These are phyloP conservation scores for Candida multigemmis DNA, from an alignment of 805 yeast species.

Conservation along the genomic window DNA sequence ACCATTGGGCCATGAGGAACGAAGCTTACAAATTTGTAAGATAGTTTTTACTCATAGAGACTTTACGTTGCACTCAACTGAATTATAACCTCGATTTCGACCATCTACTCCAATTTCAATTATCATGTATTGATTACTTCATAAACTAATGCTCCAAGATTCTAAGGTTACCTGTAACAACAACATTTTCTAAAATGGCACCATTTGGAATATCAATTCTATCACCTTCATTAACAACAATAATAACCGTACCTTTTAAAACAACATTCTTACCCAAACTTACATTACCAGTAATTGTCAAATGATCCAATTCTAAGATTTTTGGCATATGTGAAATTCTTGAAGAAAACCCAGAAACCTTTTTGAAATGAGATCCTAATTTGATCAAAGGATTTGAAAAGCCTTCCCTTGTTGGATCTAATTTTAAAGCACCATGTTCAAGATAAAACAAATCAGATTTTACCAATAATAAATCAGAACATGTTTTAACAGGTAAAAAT, in stretches of 20 bases:
- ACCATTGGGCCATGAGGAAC: conserved; percentile 48
- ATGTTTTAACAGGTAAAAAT: conserved; percentile 96
- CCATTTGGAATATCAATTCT: conserved; percentile 97
- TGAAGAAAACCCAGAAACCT: conserved; percentile 81
- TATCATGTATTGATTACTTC: not conserved
- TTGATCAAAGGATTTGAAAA: conserved; percentile 91
- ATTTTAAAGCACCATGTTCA: conserved; percentile 82
- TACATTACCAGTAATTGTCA: conserved; percentile 96
- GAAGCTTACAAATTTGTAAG: too few species aligned
- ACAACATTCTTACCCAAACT: conserved; percentile 82
- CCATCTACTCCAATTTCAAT: not conserved
- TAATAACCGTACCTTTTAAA: conserved; percentile 93
- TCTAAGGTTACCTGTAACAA: conserved; percentile 92
- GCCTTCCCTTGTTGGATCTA: conserved; percentile 81
- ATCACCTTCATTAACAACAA: conserved; percentile 95
- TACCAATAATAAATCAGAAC: conserved; percentile 88
- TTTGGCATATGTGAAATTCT: conserved; percentile 94
- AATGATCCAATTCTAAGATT: conserved; percentile 92
- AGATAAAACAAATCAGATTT: conserved; percentile 89
- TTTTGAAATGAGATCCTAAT: conserved; percentile 93
- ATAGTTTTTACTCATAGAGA: too few species aligned
- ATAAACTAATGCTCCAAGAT: conserved; percentile 73
- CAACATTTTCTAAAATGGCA: conserved; percentile 88
- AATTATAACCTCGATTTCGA: too few species aligned
- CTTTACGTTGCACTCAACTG: too few species aligned